Evolutionary conservation across 441 rosid species (phyloP).

Genomic region (Biscutella laevigata): DNA sequence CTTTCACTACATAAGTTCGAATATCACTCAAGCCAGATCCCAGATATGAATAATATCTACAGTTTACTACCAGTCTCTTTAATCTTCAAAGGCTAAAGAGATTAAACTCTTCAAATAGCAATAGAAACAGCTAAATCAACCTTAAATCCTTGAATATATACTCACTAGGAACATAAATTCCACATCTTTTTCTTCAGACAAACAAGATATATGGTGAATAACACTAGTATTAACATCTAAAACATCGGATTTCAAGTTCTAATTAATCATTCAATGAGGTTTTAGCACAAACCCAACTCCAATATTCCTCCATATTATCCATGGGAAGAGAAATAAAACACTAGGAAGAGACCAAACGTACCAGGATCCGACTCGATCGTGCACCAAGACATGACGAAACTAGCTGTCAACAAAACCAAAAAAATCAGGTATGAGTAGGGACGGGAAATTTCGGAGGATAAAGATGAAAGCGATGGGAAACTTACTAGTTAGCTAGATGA

Average conservation of each 20-base stretch:
- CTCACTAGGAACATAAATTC: neutral
- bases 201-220: neutral
- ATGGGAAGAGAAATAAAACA: neutral
- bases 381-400: conserved; percentile 83
- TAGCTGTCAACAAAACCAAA: neutral
- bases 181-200: neutral
- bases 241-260: neutral
- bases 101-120: neutral
- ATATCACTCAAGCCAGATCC: neutral
- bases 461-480: neutral
- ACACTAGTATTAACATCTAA: neutral
- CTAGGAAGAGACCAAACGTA: conserved; percentile 19
- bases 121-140: neutral
- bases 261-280: neutral
- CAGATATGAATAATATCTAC: neutral
- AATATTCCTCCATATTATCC: no score
- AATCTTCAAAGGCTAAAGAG: neutral
- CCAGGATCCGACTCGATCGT: conserved; percentile 98
- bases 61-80: neutral
- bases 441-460: neutral
- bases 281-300: neutral
- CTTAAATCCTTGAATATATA: neutral
- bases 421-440: neutral
- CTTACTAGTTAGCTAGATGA: neutral
- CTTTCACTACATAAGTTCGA: neutral